Percentiles rank a stretch among this genome's conserved stretches.
phyloP scores from a whole-genome alignment of 208 protist species.

The Balamuthia mandrillaris region DNA sequence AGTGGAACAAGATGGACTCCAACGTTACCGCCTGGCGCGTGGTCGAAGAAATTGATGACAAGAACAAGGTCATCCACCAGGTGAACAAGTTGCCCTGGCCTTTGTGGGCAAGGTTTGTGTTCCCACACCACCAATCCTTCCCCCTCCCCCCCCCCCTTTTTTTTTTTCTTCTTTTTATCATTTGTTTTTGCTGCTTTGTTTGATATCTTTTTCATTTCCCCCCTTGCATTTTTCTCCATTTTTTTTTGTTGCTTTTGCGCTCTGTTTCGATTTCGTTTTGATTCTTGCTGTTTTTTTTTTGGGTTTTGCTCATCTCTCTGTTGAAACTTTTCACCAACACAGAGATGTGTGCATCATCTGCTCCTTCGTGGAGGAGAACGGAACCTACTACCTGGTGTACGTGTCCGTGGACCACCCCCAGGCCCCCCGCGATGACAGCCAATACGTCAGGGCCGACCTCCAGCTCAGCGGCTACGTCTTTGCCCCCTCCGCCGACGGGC shows the following conservation, averaged over 20 bases:
- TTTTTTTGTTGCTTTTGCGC: too few relatives aligned
- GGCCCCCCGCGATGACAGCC: not conserved
- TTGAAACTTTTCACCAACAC: too few relatives aligned
- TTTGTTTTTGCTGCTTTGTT: too few relatives aligned
- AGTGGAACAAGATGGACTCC: not conserved
- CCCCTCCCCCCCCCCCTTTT: too few relatives aligned
- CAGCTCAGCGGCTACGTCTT: slow-evolving; percentile 9
- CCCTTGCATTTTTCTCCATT: too few relatives aligned
- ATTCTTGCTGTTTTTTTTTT: too few relatives aligned
- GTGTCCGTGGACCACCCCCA: not conserved
- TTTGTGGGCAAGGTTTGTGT: too few relatives aligned
- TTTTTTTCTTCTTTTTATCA: too few relatives aligned
- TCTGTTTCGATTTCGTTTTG: too few relatives aligned
- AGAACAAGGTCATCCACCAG: slow-evolving; percentile 24
- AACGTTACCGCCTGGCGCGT: not conserved
- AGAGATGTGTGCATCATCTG: slow-evolving; percentile 9
- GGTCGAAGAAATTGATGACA: not conserved
- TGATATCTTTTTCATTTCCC: too few relatives aligned
- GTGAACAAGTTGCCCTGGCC: not conserved
- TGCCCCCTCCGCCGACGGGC: not conserved
- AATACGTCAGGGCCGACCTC: not conserved
- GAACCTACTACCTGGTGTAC: not conserved
- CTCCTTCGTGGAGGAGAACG: not conserved
- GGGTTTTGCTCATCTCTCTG: too few relatives aligned
- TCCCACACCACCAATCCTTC: too few relatives aligned